Base-by-base conservation (phyloP, 2,329 filamentous ascomycete species). In the Metarhizium album region DNA sequence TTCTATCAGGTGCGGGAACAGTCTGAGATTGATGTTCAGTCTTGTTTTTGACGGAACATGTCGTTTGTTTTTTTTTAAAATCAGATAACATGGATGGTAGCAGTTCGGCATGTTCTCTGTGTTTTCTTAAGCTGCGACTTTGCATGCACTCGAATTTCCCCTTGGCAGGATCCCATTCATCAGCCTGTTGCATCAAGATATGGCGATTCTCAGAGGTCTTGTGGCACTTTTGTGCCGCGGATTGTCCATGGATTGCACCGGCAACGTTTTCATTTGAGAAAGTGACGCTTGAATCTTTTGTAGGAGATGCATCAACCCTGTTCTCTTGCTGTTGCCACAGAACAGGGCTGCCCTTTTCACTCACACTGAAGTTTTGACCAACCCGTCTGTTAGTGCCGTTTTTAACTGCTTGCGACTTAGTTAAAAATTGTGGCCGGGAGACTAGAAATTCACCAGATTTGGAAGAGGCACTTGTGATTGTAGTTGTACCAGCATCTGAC, bases 281-380 rank as follows among this genome's bases (percentile, higher is more conserved):
- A 43, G 40, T 4, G 22, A 23, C 14, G 8, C 6, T 43, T 24
- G 40, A 43, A 4, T 24, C 11, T 43, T 24, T 24, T 2, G 22
- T 16, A 8, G 20, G 24, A 24, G 40, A 5, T 24, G 24, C 24
- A 5, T 24, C 18, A 27, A 20, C 9, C 14, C 23, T 33, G 6
- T 33, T 33, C 6, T 23, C 38, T 22, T 29, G 27, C 3, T 33
- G 23, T n/a, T 35, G 45, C 13, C 42, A 8, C n/a, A 33, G 46
- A 24, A 52, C 47, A 24, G 51, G 51, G 27, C 51, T 52, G 42
- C 51, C 51, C n/a, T 29, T 23, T 7, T 45, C 38, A 20, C 51
- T 50, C 14, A 52, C 43, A 37, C 45, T 50, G 47, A 52, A 46
- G 18, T 42, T 35, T 29, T 46, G 42, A 31, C 8, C 24, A 18